These are phyloP conservation scores for Coniochaeta sp. DNA, from an alignment of 2,329 filamentous ascomycete species.

Conservation along the genomic window DNA sequence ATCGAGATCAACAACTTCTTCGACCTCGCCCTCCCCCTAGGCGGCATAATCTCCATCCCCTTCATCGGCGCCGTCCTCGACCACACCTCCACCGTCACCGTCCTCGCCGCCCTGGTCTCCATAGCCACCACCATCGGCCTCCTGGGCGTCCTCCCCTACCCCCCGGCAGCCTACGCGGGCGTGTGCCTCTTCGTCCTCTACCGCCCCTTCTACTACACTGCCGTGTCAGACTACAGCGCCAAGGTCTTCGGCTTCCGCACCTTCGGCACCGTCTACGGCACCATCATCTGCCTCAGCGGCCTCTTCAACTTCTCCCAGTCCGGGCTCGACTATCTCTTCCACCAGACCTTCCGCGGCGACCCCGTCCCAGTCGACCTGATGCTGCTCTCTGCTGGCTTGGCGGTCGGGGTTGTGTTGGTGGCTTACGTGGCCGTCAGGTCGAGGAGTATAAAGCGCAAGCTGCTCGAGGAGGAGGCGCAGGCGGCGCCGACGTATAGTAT, in stretches of 20 bases:
- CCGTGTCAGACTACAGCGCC: slow-evolving; percentile 80
- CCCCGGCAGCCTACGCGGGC: slow-evolving; percentile 67
- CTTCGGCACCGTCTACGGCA: slow-evolving; percentile 89
- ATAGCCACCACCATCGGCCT: slow-evolving; percentile 69
- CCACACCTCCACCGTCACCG: slow-evolving; percentile 62
- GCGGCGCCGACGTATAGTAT: background rate
- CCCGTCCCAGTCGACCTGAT: slow-evolving; percentile 72
- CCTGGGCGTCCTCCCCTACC: slow-evolving; percentile 63
- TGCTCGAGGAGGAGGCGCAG: slow-evolving; percentile 21
- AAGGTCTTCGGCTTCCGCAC: slow-evolving; percentile 91
- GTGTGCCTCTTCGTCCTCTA: slow-evolving; percentile 76
- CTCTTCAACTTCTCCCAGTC: slow-evolving; percentile 79
- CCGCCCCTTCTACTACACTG: slow-evolving; percentile 84
- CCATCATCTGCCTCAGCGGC: slow-evolving; percentile 80
- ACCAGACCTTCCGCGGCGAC: slow-evolving; percentile 61
- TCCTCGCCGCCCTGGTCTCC: slow-evolving; percentile 62
- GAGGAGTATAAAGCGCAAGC: slow-evolving; percentile 24
- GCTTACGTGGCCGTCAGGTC: slow-evolving; percentile 49
- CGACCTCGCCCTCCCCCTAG: slow-evolving; percentile 69
- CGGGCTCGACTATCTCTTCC: slow-evolving; percentile 70
- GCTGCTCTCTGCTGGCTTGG: slow-evolving; percentile 52
- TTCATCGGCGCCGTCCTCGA: slow-evolving; percentile 80
- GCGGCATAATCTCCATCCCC: slow-evolving; percentile 76
- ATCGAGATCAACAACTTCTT: slow-evolving; percentile 75
- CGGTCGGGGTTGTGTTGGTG: slow-evolving; percentile 59